These are phyloP conservation scores for Nakazawaea sp. DNA, from an alignment of 805 yeast genomes.

Conservation along the genomic window DNA sequence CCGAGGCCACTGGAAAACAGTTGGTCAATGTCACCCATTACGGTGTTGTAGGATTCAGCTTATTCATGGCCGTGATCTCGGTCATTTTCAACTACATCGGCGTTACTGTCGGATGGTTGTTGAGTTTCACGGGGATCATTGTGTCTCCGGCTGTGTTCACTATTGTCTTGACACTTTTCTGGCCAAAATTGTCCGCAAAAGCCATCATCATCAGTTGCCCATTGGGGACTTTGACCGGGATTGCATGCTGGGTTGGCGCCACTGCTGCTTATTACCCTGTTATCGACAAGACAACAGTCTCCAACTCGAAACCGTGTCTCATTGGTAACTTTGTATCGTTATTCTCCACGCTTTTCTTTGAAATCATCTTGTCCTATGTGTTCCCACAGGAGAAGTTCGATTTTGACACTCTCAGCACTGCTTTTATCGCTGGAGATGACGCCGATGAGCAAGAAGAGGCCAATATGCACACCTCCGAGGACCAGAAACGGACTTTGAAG, in stretches of 20 bases:
- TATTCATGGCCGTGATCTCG: slow-evolving; percentile 31
- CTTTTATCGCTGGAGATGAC: slow-evolving; percentile 27
- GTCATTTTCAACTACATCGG: slow-evolving; percentile 34
- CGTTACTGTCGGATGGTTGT: slow-evolving; percentile 33
- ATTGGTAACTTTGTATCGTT: slow-evolving; percentile 24
- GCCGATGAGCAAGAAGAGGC: slow-evolving; percentile 24
- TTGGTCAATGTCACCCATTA: slow-evolving; percentile 28
- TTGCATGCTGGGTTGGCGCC: slow-evolving; percentile 36
- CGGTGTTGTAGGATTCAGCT: slow-evolving; percentile 33
- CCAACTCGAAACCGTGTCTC: slow-evolving; percentile 17
- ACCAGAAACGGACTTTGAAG: slow-evolving; percentile 20
- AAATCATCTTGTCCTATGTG: slow-evolving; percentile 19
- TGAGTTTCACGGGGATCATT: slow-evolving; percentile 31
- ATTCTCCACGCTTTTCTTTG: slow-evolving; percentile 16
- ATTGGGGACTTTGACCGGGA: slow-evolving; percentile 45
- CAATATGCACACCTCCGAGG: slow-evolving; percentile 18
- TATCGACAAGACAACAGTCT: slow-evolving; percentile 20
- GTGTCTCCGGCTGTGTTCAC: slow-evolving; percentile 30
- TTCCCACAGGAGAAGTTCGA: slow-evolving; percentile 27
- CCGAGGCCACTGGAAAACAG: slow-evolving; percentile 29
- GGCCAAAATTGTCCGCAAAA: slow-evolving; percentile 22
- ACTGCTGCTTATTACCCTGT: slow-evolving; percentile 17
- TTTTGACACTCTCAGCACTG: slow-evolving; percentile 13
- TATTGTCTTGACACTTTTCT: slow-evolving; percentile 28
- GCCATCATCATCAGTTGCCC: slow-evolving; percentile 33